These are phyloP conservation scores for Epichloe typhina DNA, from an alignment of 2,329 filamentous ascomycete species.

Conservation along the genomic window DNA sequence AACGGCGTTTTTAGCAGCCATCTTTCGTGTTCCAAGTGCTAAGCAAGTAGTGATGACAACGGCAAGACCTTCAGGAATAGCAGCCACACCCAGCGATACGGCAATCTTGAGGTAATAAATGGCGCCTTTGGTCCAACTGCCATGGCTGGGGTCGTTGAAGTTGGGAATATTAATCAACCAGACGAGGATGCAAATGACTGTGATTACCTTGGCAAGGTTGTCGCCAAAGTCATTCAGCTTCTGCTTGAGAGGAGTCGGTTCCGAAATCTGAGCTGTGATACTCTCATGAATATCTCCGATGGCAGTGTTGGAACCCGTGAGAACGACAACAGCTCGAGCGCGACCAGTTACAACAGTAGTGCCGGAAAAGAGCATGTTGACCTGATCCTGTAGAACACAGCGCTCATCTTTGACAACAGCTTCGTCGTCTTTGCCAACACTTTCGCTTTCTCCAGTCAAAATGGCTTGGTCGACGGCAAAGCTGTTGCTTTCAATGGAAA, in stretches of 20 bases:
- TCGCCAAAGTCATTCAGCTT: conserved; percentile 98
- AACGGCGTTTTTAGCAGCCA: conserved; percentile 97
- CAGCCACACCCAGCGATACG: conserved; percentile 92
- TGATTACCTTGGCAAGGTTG: conserved; percentile 92
- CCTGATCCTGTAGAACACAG: conserved; percentile 92
- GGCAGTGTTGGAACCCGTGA: conserved; percentile 81
- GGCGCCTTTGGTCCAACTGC: conserved; percentile 87
- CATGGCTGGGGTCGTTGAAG: conserved; percentile 89
- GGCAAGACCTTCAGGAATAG: conserved; percentile 92
- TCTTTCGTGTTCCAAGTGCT: conserved; percentile 90
- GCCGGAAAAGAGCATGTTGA: conserved; percentile 96
- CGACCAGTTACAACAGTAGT: conserved; percentile 93
- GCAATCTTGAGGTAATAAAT: conserved; percentile 99
- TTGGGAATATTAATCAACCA: conserved; percentile 98
- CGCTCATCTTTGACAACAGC: conserved; percentile 58
- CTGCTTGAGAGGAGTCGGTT: conserved; percentile 93
- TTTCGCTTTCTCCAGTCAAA: conserved; percentile 93
- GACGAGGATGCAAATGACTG: conserved; percentile 87
- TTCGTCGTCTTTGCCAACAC: conserved; percentile 70
- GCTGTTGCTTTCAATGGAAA: conserved; percentile 91
- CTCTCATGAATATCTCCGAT: conserved; percentile 99
- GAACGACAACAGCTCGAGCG: conserved; percentile 77
- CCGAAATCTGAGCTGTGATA: conserved; percentile 94
- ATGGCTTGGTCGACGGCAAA: conserved; percentile 96
- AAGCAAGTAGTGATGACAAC: conserved; percentile 99